Percentiles rank a stretch among this genome's conserved stretches.
phyloP scores from a whole-genome alignment of 768 basidiomycete genomes.

The Cystoderma amianthinum region DNA sequence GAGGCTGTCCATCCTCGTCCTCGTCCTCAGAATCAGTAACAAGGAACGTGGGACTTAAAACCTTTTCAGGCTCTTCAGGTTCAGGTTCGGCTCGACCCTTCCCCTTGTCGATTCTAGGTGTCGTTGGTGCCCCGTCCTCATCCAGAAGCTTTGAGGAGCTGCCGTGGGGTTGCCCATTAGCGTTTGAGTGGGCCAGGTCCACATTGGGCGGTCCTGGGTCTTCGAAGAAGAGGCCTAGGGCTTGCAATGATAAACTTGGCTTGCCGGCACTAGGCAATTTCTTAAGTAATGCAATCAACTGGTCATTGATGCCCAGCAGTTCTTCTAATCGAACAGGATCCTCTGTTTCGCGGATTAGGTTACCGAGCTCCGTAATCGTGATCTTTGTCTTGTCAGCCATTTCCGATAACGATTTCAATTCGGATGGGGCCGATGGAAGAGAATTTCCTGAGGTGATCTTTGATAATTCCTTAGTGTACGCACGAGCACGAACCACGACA shows the following conservation, averaged over 20 bases:
- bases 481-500: constrained; percentile 38
- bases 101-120: constrained; percentile 72
- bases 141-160: constrained; percentile 17
- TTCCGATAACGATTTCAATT: constrained; percentile 20
- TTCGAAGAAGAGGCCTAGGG: constrained; percentile 36
- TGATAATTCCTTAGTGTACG: constrained; percentile 32
- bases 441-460: constrained; percentile 12
- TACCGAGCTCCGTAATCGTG: constrained; percentile 43
- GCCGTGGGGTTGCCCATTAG: constrained; percentile 1
- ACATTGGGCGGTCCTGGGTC: constrained; percentile 1
- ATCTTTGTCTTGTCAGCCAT: constrained; percentile 41
- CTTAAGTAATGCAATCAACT: constrained; percentile 50
- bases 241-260: constrained; percentile 33
- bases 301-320: constrained; percentile 68
- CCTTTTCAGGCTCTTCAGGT: constrained; percentile 61
- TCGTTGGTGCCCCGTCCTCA: constrained; percentile 34
- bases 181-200: neutral
- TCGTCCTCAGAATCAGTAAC: constrained; percentile 41
- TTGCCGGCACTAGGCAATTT: constrained; percentile 30
- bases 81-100: constrained; percentile 68
- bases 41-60: constrained; percentile 60
- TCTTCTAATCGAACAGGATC: constrained; percentile 60
- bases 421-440: constrained; percentile 12
- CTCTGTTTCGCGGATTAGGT: constrained; percentile 45
- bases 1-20: constrained; percentile 34